phyloP scores from a whole-genome alignment of 208 protist species.

The Crithidia thermophila region DNA sequence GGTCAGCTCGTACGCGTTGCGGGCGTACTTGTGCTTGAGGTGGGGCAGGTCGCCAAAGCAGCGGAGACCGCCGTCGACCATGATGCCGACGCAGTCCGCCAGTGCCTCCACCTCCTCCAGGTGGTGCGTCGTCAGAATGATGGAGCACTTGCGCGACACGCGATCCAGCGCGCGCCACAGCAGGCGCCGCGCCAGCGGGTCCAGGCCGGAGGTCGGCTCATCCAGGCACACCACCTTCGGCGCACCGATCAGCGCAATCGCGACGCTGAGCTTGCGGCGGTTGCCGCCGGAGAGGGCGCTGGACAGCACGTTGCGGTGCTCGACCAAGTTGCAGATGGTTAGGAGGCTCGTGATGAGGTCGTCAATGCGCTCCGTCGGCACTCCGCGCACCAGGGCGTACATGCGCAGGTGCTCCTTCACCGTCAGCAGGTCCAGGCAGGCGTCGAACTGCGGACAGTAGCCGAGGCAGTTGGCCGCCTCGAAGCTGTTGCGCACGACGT shows the following conservation, averaged over 20 bases:
- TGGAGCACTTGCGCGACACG: conserved; percentile 51
- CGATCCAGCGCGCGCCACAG: conserved; percentile 75
- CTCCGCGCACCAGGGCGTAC: conserved; percentile 82
- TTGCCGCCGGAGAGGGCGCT: conserved; percentile 67
- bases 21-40: conserved; percentile 88
- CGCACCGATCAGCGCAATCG: conserved; percentile 74
- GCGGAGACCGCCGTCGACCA: conserved; percentile 83
- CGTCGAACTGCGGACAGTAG: conserved; percentile 96
- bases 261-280: conserved; percentile 75
- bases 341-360: conserved; percentile 37
- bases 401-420: conserved; percentile 91
- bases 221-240: conserved; percentile 75
- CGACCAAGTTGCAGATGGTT: conserved; percentile 31
- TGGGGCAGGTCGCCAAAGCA: conserved; percentile 86
- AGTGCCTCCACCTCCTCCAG: conserved; percentile 93
- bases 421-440: conserved; percentile 92
- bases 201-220: conserved; percentile 78
- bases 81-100: conserved; percentile 85
- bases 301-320: conserved; percentile 39
- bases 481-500: conserved; percentile 45
- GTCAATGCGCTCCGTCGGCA: conserved; percentile 30
- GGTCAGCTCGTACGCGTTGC: conserved; percentile 68
- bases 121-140: conserved; percentile 92
- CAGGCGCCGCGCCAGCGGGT: conserved; percentile 54
- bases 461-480: conserved; percentile 76